Evolutionary conservation across 2,329 filamentous ascomycete genomes (phyloP).

Genomic region (Teratosphaeria zuluensis): DNA sequence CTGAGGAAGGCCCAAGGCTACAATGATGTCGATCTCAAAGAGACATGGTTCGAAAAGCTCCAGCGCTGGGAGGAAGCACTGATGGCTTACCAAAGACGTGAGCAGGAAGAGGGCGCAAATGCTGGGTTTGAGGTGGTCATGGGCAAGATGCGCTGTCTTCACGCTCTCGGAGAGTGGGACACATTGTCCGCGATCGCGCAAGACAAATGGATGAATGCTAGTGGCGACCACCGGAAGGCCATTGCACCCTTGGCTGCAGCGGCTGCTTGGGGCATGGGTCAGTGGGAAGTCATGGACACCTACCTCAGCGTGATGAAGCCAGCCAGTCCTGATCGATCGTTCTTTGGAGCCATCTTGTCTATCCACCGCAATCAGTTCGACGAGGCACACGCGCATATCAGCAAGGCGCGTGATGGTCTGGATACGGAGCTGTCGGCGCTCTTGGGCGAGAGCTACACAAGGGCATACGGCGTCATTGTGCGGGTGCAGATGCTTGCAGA

Average conservation of each 20-base stretch:
- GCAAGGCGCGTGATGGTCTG: constrained; percentile 82
- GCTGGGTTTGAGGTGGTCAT: constrained; percentile 88
- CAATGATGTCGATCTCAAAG: constrained; percentile 88
- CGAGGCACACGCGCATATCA: constrained; percentile 79
- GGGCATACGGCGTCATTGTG: constrained; percentile 95
- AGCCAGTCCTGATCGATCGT: constrained; percentile 85
- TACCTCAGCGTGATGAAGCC: constrained; percentile 94
- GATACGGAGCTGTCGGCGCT: constrained; percentile 93
- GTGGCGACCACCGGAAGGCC: constrained; percentile 73
- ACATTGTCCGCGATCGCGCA: constrained; percentile 78
- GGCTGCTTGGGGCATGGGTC: constrained; percentile 89
- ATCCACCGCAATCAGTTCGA: constrained; percentile 94
- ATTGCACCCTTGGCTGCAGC: constrained; percentile 92
- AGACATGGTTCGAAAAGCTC: constrained; percentile 98
- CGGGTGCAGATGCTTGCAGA: constrained; percentile 98
- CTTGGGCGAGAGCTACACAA: constrained; percentile 96
- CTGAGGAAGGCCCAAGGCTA: constrained; percentile 92
- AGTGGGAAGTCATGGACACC: constrained; percentile 98
- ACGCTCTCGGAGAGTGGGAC: constrained; percentile 96
- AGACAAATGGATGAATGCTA: constrained; percentile 87
- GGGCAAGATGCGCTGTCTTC: constrained; percentile 98
- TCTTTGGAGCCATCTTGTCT: constrained; percentile 92
- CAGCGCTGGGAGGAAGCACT: constrained; percentile 97
- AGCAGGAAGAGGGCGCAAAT: constrained; percentile 51
- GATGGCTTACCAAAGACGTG: constrained; percentile 80